These are phyloP conservation scores for Exobasidium cylindrosporum DNA, from an alignment of 1,284 basidiomycete genomes.

Conservation along the genomic window DNA sequence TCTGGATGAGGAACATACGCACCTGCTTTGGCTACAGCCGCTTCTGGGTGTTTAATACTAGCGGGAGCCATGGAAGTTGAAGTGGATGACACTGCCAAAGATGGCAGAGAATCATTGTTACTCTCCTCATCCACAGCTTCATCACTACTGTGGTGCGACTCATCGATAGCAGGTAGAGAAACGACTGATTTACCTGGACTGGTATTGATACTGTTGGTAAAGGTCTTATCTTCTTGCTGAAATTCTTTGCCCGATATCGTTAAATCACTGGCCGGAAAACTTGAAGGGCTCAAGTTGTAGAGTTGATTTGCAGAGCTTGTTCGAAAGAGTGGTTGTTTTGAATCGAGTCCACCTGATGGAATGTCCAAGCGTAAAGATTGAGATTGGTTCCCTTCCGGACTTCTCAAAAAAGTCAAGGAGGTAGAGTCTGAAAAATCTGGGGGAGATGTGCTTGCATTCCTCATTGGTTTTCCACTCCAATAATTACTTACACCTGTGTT, in stretches of 20 bases:
- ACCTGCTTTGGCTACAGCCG: background rate
- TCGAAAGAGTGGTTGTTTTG: background rate
- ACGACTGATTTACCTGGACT: background rate
- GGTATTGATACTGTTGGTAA: background rate
- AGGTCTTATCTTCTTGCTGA: background rate
- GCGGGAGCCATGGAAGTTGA: background rate
- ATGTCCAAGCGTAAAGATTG: background rate
- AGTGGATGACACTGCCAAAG: background rate
- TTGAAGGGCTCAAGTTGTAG: background rate
- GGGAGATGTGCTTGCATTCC: background rate
- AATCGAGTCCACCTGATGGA: background rate
- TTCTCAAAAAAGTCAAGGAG: background rate
- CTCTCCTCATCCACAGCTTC: background rate
- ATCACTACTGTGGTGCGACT: background rate
- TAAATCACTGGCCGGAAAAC: background rate
- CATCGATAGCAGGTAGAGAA: background rate
- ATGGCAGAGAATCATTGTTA: background rate
- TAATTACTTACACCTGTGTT: background rate
- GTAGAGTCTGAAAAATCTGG: background rate
- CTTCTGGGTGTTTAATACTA: background rate
- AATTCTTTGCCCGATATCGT: background rate
- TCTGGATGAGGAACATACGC: background rate
- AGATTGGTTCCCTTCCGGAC: background rate
- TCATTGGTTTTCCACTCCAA: constrained; percentile 4
- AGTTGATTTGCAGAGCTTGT: background rate